phyloP scores from a whole-genome alignment of 352 stramenopile genomes.

The Phytophthora podocarpi region DNA sequence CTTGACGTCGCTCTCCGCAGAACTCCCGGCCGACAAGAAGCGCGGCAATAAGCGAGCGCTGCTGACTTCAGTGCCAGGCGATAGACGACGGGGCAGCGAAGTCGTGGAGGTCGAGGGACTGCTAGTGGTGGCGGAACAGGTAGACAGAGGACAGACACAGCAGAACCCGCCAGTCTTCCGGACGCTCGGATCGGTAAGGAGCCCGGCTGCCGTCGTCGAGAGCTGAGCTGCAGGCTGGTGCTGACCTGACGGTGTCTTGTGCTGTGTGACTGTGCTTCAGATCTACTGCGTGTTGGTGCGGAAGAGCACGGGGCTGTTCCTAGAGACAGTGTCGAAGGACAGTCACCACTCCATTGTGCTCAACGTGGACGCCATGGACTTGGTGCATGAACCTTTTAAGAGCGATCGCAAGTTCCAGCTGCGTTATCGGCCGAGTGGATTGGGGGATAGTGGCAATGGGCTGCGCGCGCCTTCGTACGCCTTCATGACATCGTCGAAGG shows the following conservation, averaged over 20 bases:
- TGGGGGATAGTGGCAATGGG: constrained; percentile 3
- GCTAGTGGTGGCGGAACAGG: constrained; percentile 56
- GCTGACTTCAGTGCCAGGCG: constrained; percentile 19
- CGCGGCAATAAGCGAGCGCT: constrained; percentile 51
- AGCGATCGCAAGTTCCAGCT: constrained; percentile 52
- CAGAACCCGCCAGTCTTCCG: constrained; percentile 27
- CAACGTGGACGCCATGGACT: constrained; percentile 41
- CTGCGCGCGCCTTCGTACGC: constrained; percentile 33
- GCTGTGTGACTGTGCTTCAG: constrained; percentile 31
- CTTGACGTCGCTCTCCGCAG: constrained; percentile 8
- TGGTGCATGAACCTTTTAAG: constrained; percentile 39
- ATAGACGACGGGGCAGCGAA: constrained; percentile 34
- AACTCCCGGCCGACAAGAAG: constrained; percentile 27
- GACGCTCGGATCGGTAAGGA: constrained; percentile 55
- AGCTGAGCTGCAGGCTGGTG: not conserved
- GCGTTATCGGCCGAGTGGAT: constrained; percentile 1
- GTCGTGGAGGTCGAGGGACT: constrained; percentile 53
- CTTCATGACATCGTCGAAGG: constrained; percentile 38
- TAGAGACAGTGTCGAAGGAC: constrained; percentile 49
- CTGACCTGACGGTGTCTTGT: constrained; percentile 31
- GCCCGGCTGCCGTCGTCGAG: not conserved
- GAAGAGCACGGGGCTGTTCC: constrained; percentile 36
- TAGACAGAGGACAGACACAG: constrained; percentile 11
- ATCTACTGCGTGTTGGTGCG: constrained; percentile 52
- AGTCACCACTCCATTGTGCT: constrained; percentile 42